Base-by-base conservation (phyloP, 2,329 filamentous ascomycete species). In the Sclerotinia nivalis region DNA sequence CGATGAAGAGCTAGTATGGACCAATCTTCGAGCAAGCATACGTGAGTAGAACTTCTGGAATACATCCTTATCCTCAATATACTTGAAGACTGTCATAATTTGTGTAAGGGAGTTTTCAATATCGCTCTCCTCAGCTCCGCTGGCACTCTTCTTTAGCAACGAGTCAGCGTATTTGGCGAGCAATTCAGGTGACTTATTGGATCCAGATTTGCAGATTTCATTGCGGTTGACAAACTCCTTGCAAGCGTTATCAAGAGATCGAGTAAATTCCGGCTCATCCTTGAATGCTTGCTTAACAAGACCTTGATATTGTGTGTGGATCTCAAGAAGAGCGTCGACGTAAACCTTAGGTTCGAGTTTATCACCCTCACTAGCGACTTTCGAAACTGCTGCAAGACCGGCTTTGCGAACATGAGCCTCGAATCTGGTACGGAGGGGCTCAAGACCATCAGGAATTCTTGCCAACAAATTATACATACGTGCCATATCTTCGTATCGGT, bases 51-150 rank as follows among this genome's bases (percentile, higher is more conserved):
- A 99, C 81, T 98, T 99, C 81, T 98, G 96, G 86, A 99, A 99
- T 7, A 99, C 96, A 78, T 99, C 96, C 85, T 99, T 99, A 82
- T 99, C 96, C 80, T 99, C 96, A 73, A 99, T 98, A 81, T 99
- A 99, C 83, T 98, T 98, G 88, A 99, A 99, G 69, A 99, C 93
- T 1, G 95, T 97, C 96, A 99, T 99, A 77, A 99, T 96, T 80
- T 97, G 93, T 28, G 88, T 89, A 43, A 98, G 84, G 45, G 93
- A 91, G 74, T 91, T 90, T 82, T 99, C 96, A 76, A 98, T 86
- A 78, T 99, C 95, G 45, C 92, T 91, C 78, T 99, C 96, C 78
- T 98, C 96, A 20, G 93, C 93, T 76, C 93, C 93, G 75, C 94
- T 96, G 43, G 91, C 92, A 74, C 93, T 95, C 85, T 97, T 97